Base-by-base conservation (phyloP, 169 alveolate species). In the Cryptosporidium ryanae region DNA sequence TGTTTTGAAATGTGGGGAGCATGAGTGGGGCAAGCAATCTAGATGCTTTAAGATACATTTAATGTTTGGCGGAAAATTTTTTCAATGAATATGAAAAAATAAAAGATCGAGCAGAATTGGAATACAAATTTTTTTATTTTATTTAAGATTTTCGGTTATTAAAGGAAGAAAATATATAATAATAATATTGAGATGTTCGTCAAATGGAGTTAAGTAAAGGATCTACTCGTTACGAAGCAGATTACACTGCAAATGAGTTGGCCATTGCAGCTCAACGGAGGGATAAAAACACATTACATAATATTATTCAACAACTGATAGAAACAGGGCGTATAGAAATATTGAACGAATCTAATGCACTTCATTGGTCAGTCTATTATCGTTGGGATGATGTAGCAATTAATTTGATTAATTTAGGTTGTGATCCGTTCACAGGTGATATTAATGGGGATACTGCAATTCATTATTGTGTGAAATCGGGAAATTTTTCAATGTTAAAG, bases 341-440 rank as follows among this genome's bases (percentile, higher is more conserved):
- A 82, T 34, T 91, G 34, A 91, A 91, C 50, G 68, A 43, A 21
- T 89, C 91, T 32, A 91, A 84, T 55, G 82, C 91, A 13, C 49
- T 91, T 10, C 93, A 91, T 57, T 91, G 93, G 93, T 48, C 96
- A 25, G 93, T 95, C 65, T 93, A 91, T 84, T 91, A 91, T 68
- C 94, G 95, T 91, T 90, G 92, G 90, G 84, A 95, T 90, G 66
- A 92, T 95, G 65, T 92, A 94, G 31, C 92, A 89, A 44, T 94
- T 83, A 64, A 83, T 18, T 50, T 83, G 27, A 44, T 83, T 18
- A 66, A 54, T 27, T 54, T 83, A 34, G 91, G 91, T 8, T 83
- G 91, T 27, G 82, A 83, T 27, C 91, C 91, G 21, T 83, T 83
- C 54, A 64, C 38, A 94, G 70, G 90, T 92, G 83, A 92, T 84